Evolutionary conservation across 495 filamentous ascomycete genomes (phyloP).

Genomic region (Aspergillus bertholletiae): DNA sequence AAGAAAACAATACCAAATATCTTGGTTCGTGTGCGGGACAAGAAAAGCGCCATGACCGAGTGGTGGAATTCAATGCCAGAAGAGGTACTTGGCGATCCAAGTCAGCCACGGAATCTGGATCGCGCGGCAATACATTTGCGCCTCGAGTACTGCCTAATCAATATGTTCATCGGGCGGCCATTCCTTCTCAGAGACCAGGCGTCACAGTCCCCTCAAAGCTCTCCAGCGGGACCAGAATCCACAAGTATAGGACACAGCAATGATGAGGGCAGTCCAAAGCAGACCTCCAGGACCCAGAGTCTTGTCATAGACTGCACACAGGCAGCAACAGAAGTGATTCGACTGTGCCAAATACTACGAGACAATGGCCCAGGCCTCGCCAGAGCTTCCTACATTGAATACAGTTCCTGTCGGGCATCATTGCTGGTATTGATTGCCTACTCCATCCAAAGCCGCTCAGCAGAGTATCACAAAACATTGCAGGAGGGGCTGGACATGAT

Average conservation of each 20-base stretch:
- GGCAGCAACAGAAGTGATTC: constrained; percentile 22
- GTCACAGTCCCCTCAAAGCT: neutral
- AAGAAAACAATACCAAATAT: constrained; percentile 12
- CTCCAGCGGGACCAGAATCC: neutral
- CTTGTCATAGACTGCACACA: constrained; percentile 26
- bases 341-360: constrained; percentile 23
- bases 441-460: constrained; percentile 22
- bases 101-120: constrained; percentile 1
- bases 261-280: neutral
- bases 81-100: constrained; percentile 1
- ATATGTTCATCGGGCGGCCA: constrained; percentile 31
- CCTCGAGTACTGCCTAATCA: constrained; percentile 28
- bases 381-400: constrained; percentile 35
- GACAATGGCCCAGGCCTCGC: constrained; percentile 27
- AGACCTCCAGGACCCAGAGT: constrained; percentile 8
- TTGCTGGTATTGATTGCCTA: constrained; percentile 33
- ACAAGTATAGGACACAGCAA: neutral
- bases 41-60: constrained; percentile 9
- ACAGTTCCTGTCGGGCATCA: constrained; percentile 34
- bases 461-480: constrained; percentile 16
- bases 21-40: constrained; percentile 9
- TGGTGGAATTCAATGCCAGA: constrained; percentile 28
- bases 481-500: constrained; percentile 29
- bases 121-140: constrained; percentile 26
- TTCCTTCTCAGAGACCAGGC: constrained; percentile 24